phyloP scores from a whole-genome alignment of 768 basidiomycete genomes.

The Trametes gibbosa region DNA sequence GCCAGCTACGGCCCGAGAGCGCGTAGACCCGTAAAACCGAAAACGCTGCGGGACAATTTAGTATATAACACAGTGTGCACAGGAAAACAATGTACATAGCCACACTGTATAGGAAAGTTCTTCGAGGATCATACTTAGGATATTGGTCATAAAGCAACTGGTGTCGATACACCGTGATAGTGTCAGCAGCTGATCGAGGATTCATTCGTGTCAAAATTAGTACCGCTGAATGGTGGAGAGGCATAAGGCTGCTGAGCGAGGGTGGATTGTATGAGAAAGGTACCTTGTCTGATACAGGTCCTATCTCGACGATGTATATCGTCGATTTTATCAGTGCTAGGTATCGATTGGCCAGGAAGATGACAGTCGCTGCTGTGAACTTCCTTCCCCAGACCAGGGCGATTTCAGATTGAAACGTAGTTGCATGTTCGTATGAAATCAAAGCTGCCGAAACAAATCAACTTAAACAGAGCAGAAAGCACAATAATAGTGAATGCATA shows the following conservation, averaged over 20 bases:
- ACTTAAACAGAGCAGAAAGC: too few relatives aligned
- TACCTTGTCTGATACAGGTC: background rate
- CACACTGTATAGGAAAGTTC: background rate
- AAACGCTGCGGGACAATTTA: background rate
- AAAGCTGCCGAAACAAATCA: background rate
- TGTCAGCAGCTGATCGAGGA: too few relatives aligned
- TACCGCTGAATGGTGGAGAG: too few relatives aligned
- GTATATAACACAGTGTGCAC: background rate
- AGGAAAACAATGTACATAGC: background rate
- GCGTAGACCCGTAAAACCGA: slow-evolving; percentile 7
- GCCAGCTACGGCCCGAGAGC: background rate
- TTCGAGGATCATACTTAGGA: background rate
- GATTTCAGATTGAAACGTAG: slow-evolving; percentile 1
- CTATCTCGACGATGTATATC: background rate
- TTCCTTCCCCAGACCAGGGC: slow-evolving; percentile 8
- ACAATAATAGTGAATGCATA: too few relatives aligned
- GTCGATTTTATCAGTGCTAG: background rate
- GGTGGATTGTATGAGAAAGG: too few relatives aligned
- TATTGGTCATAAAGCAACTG: background rate
- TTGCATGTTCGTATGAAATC: slow-evolving; percentile 4
- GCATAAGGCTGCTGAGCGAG: too few relatives aligned
- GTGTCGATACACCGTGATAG: too few relatives aligned
- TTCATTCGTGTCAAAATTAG: too few relatives aligned
- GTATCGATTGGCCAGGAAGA: slow-evolving; percentile 11
- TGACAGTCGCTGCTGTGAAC: background rate